phyloP scores from a whole-genome alignment of 2,329 filamentous ascomycete genomes.

The Pestalotiopsis sp. region DNA sequence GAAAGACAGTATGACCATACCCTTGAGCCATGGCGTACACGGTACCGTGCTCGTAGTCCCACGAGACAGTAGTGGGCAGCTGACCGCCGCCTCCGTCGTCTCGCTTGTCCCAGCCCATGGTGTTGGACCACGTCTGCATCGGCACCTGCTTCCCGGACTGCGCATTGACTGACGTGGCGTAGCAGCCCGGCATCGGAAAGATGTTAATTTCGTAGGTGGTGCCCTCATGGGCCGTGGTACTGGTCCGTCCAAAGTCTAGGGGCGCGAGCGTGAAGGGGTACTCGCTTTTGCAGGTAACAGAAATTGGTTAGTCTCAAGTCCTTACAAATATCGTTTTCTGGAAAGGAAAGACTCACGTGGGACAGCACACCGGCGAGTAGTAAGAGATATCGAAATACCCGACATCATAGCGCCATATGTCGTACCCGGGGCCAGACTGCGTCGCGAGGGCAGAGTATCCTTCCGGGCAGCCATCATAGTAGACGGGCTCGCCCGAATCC shows the following conservation, averaged over 20 bases:
- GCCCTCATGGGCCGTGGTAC: constrained; percentile 18
- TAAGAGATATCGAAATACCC: constrained; percentile 19
- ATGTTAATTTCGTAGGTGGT: constrained; percentile 14
- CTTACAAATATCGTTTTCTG: no score
- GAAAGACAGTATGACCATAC: constrained; percentile 19
- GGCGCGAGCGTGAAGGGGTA: constrained; percentile 11
- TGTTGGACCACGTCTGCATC: constrained; percentile 18
- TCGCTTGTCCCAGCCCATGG: constrained; percentile 20
- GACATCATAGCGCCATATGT: background rate
- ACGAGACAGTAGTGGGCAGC: constrained; percentile 11
- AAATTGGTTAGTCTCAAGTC: background rate
- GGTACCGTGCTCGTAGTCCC: constrained; percentile 21
- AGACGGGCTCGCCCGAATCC: constrained; percentile 11
- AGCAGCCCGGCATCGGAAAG: constrained; percentile 17
- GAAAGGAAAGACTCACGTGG: constrained; percentile 16
- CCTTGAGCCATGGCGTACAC: constrained; percentile 15
- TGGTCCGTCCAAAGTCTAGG: constrained; percentile 3
- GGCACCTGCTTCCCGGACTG: constrained; percentile 21
- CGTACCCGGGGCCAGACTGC: background rate
- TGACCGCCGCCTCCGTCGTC: constrained; percentile 4
- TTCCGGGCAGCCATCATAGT: constrained; percentile 18
- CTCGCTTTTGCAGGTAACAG: background rate
- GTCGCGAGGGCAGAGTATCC: background rate
- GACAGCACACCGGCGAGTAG: constrained; percentile 18
- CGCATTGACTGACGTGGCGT: constrained; percentile 17